Base-by-base conservation (phyloP, 768 basidiomycete species). In the Mycena latifolia region DNA sequence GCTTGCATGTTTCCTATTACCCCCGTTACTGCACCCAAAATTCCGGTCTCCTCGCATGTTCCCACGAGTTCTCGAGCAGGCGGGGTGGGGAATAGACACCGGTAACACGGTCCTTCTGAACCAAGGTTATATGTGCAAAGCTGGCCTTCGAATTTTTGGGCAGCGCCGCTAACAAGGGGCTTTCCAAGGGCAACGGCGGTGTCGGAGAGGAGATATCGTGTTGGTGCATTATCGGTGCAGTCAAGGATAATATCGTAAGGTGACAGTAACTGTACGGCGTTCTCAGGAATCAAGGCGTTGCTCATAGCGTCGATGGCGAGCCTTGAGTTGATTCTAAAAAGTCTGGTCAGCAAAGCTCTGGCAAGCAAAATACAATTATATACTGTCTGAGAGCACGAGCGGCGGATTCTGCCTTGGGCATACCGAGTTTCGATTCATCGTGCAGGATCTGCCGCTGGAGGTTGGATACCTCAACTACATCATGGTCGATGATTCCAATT, bases 381-480 rank as follows among this genome's bases (percentile, higher is more conserved):
- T 68, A 96, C 96, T 83, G 81, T 74, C 81, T 81, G 55, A 98
- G 75, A 3, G 92, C 89, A 3, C 81, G 73, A 25, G 89, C 88
- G 2, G 96, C 97, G 45, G 95, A 96, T 62, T 90, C 83, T 0
- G 91, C 93, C 75, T 99, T 99, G 70, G 81, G 79, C 80, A 85
- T 85, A 11, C 94, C 96, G 18, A 98, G 77, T 12, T 88, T 87
- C 61, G 90, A 88, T 55, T 86, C 85, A 27, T 82, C 87, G 73
- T 99, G 96, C 20, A 99, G 82, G n/a, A 98, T 87, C 77, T 99
- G 98, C 41, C 98, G 85, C 73, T 96, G 93, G 9, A 97, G 86
- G 77, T 99, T 99, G 17, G 94, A 96, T 2, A 92, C 71, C 66
- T 96, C 93, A 55, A 99, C 95, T 6, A 78, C 78, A 73, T 99